Conservation (phyloP, 345 rosid genomes). For the Hirschfeldia incana region DNA sequence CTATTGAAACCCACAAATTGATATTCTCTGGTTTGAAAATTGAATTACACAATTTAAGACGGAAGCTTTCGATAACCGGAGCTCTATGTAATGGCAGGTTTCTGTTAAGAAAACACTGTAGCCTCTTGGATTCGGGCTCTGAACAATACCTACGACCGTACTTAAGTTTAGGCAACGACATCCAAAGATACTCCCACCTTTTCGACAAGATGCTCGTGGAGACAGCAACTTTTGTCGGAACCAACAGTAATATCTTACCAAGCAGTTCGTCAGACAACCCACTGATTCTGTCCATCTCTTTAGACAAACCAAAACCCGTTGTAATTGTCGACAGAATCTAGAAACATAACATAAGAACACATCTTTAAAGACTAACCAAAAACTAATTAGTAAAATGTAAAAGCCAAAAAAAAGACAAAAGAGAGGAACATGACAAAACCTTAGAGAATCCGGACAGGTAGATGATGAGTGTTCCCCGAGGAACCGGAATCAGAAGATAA, state of each 20-base stretch:
- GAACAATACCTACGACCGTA: not conserved
- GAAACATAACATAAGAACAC: too few relatives aligned
- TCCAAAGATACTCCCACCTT: slow-evolving; percentile 24
- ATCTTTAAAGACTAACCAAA: too few relatives aligned
- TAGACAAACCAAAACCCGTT: not conserved
- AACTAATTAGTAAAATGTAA: too few relatives aligned
- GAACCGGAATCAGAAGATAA: too few relatives aligned
- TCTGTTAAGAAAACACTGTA: not conserved
- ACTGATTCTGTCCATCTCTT: not conserved
- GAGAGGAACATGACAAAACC: too few relatives aligned
- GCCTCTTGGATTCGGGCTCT: not conserved
- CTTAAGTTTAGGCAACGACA: slow-evolving; percentile 16
- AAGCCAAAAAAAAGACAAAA: too few relatives aligned
- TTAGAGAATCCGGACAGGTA: too few relatives aligned
- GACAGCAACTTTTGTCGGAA: slow-evolving; percentile 14
- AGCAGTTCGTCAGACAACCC: slow-evolving; percentile 4
- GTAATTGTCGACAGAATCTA: not conserved
- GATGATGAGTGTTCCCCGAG: too few relatives aligned
- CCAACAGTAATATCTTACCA: not conserved
- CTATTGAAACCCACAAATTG: not conserved
- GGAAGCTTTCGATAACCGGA: not conserved
- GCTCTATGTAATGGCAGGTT: not conserved
- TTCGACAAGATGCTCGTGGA: slow-evolving; percentile 19
- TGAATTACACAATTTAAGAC: not conserved
- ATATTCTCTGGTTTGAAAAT: not conserved